Conservation (phyloP, 1,284 basidiomycete species). For the Ustilago curta region DNA sequence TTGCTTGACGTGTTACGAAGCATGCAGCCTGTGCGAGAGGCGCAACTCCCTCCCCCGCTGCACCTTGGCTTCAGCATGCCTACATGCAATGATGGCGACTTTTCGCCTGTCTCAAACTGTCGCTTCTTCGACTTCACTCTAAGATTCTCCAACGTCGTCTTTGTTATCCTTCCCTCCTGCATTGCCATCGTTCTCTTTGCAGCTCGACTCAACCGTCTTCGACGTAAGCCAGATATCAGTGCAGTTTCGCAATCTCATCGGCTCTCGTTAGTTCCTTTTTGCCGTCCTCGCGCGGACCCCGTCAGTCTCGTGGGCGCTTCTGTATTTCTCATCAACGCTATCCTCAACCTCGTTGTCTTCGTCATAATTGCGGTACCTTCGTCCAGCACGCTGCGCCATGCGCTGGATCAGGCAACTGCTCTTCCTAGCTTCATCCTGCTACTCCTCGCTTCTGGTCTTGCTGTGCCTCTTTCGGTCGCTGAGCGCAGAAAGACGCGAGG, state of each 20-base stretch:
- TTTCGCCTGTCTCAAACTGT: slow-evolving; percentile 46
- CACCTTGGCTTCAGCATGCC: slow-evolving; percentile 2
- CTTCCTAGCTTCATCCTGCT: slow-evolving; percentile 22
- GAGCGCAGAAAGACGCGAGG: slow-evolving; percentile 40
- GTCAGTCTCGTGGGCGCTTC: slow-evolving; percentile 27
- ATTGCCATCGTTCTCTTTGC: slow-evolving; percentile 22
- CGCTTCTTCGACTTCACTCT: slow-evolving; percentile 56
- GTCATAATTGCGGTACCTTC: slow-evolving; percentile 19
- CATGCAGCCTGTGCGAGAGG: no score
- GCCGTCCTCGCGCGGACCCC: slow-evolving; percentile 20
- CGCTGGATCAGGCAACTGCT: slow-evolving; percentile 7
- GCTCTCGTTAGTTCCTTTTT: slow-evolving; percentile 11
- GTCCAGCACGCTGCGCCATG: slow-evolving; percentile 5
- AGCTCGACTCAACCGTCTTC: slow-evolving; percentile 12
- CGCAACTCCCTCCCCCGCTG: no score
- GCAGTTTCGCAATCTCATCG: slow-evolving; percentile 3
- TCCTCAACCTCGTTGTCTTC: slow-evolving; percentile 26
- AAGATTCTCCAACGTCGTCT: slow-evolving; percentile 45
- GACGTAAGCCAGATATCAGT: slow-evolving; percentile 20
- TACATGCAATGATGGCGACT: slow-evolving; percentile 37
- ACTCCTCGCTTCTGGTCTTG: slow-evolving; percentile 26
- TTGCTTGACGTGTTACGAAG: slow-evolving; percentile 7
- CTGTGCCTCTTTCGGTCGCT: slow-evolving; percentile 23
- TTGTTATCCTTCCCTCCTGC: slow-evolving; percentile 34
- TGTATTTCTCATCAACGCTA: slow-evolving; percentile 24